These are phyloP conservation scores for Aurinia saxatilis DNA, from an alignment of 345 rosid genomes.

Conservation along the genomic window DNA sequence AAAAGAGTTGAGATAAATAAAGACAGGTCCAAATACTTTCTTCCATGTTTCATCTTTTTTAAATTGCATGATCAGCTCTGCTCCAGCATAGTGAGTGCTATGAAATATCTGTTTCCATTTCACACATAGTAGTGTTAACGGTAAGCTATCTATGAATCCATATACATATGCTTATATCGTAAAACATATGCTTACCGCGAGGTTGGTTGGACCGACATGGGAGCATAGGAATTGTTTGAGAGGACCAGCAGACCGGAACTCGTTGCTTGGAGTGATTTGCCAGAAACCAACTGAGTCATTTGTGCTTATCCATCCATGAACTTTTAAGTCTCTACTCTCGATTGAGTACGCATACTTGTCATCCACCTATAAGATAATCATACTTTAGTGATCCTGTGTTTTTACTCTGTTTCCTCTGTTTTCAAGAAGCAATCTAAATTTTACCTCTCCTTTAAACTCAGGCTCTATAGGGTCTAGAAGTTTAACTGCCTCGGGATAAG, in stretches of 20 bases:
- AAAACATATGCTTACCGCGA: constrained; percentile 49
- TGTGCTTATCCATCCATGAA: constrained; percentile 87
- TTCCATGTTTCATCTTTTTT: constrained; percentile 62
- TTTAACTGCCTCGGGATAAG: constrained; percentile 76
- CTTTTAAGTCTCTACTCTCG: constrained; percentile 52
- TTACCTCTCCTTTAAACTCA: constrained; percentile 77
- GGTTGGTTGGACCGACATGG: constrained; percentile 80
- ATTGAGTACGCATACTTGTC: constrained; percentile 81
- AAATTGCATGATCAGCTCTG: constrained; percentile 50
- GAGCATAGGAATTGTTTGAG: constrained; percentile 75
- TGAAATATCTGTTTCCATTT: constrained; percentile 56
- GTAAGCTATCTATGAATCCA: too few relatives aligned
- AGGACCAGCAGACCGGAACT: constrained; percentile 85
- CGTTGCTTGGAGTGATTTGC: constrained; percentile 96
- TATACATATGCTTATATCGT: too few relatives aligned
- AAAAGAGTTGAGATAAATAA: constrained; percentile 62
- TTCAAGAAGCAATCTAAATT: not conserved
- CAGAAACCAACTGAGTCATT: constrained; percentile 72
- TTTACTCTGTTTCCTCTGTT: not conserved
- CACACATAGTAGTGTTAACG: too few relatives aligned
- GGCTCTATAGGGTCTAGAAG: constrained; percentile 67
- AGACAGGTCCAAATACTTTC: constrained; percentile 89
- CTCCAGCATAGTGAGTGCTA: constrained; percentile 85
- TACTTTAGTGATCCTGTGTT: not conserved
- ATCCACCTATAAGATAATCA: constrained; percentile 50